Conservation (phyloP, 2,329 filamentous ascomycete species). For the Fusarium piperis region DNA sequence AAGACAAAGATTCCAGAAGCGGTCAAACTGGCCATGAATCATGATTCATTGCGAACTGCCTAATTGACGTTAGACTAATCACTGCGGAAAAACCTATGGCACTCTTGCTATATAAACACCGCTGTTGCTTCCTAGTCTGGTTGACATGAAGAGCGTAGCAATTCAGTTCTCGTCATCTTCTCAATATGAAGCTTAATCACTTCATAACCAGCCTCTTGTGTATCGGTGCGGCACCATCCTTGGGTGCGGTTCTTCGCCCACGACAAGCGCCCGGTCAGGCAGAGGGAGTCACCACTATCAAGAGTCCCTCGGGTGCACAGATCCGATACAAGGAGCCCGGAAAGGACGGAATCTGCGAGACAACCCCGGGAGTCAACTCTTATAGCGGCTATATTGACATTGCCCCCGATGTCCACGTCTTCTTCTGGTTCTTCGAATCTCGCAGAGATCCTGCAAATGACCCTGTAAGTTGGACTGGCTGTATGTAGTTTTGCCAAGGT, state of each 20-base stretch:
- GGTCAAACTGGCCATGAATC: not conserved
- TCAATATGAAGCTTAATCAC: not conserved
- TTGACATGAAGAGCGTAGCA: not conserved
- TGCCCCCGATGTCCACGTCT: conserved; percentile 17
- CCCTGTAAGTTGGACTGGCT: not conserved
- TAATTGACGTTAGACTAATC: not conserved
- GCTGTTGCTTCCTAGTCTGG: not conserved
- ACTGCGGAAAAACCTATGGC: not conserved
- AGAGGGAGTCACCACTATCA: conserved; percentile 10
- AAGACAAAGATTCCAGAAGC: not conserved
- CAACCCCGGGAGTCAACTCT: conserved; percentile 22
- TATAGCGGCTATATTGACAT: conserved; percentile 60
- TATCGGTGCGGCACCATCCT: not conserved
- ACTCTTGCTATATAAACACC: not conserved
- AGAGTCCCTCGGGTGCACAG: not conserved
- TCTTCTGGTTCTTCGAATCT: conserved; percentile 43
- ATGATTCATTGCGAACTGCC: not conserved
- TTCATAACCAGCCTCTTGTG: not conserved
- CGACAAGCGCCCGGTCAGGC: conserved; percentile 1
- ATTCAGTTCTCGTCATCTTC: not conserved
- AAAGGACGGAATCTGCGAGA: conserved; percentile 64
- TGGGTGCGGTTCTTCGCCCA: not conserved
- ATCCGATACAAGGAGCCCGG: conserved; percentile 25
- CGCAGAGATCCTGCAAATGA: conserved; percentile 29
- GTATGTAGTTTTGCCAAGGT: too few species aligned